phyloP scores from a whole-genome alignment of 2,329 filamentous ascomycete species.

The Epichloe baconii region DNA sequence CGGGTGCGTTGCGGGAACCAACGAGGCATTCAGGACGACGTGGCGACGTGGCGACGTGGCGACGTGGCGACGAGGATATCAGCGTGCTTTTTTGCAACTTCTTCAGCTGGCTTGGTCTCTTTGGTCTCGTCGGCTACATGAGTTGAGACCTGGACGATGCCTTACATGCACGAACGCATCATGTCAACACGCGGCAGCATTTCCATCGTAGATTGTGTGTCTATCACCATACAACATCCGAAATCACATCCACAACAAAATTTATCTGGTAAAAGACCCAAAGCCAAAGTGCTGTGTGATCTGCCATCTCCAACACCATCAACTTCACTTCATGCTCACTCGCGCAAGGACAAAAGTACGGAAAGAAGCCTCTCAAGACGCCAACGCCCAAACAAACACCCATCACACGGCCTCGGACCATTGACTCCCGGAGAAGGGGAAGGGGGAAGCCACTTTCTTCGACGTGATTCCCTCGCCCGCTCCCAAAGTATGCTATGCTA shows the following conservation, averaged over 20 bases:
- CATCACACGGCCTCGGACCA: conserved; percentile 11
- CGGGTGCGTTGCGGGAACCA: neutral
- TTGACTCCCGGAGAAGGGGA: neutral
- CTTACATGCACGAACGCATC: too few species aligned
- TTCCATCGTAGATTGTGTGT: neutral
- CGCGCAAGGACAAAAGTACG: neutral
- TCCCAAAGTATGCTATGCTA: conserved; percentile 6
- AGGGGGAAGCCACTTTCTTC: neutral
- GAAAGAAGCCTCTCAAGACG: conserved; percentile 12
- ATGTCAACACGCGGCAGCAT: neutral
- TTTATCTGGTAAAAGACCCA: neutral
- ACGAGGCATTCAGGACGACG: neutral
- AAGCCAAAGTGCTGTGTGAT: neutral
- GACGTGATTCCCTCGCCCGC: neutral
- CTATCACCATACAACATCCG: neutral
- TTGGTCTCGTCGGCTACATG: too few species aligned
- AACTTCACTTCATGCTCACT: neutral
- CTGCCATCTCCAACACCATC: conserved; percentile 1
- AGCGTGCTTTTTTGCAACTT: neutral
- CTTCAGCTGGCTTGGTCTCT: neutral
- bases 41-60: neutral
- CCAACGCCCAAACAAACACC: conserved; percentile 21
- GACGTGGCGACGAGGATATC: neutral
- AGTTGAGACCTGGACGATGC: too few species aligned
- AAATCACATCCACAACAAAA: neutral